A percentile compares a stretch with the other conserved stretches of the same genome.
These are phyloP conservation scores for Acanthamoeba triangularis DNA, from an alignment of 208 protist species.

Conservation along the genomic window DNA sequence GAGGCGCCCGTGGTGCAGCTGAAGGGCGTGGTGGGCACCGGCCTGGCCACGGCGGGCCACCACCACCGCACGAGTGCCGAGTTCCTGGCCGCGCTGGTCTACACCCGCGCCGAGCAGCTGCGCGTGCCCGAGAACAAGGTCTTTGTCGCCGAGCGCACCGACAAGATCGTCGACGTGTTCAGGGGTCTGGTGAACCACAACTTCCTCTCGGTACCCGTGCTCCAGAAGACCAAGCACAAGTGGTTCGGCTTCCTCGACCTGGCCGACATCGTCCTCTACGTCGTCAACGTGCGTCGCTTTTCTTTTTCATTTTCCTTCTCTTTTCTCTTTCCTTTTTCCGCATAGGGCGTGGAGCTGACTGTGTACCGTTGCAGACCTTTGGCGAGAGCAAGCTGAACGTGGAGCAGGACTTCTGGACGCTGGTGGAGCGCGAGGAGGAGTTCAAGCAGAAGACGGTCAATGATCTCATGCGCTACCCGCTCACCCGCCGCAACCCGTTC, in stretches of 20 bases:
- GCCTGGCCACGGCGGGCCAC: not conserved
- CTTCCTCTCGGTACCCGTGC: slow-evolving; percentile 57
- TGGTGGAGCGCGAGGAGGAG: slow-evolving; percentile 14
- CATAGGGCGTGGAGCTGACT: not conserved
- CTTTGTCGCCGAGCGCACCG: slow-evolving; percentile 53
- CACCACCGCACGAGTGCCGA: slow-evolving; percentile 35
- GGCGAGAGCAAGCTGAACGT: slow-evolving; percentile 11
- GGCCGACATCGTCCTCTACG: slow-evolving; percentile 50
- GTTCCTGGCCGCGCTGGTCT: slow-evolving; percentile 55
- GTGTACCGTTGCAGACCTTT: not conserved
- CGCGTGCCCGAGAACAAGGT: slow-evolving; percentile 55
- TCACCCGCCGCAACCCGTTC: slow-evolving; percentile 42
- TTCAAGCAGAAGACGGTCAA: slow-evolving; percentile 63
- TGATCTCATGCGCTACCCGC: slow-evolving; percentile 15
- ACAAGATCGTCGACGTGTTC: slow-evolving; percentile 67
- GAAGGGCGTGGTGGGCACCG: slow-evolving; percentile 18
- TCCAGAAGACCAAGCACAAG: slow-evolving; percentile 60
- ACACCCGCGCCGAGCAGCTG: slow-evolving; percentile 56
- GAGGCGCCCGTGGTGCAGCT: not conserved
- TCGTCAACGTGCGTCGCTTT: not conserved
- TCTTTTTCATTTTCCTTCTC: too few relatives aligned
- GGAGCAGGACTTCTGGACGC: slow-evolving; percentile 24
- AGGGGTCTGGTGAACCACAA: slow-evolving; percentile 32
- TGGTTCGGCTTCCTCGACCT: slow-evolving; percentile 62
- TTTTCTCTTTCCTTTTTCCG: not conserved